Evolutionary conservation across 1,139 yeast genomes (phyloP), one percentile per base, ranked within the genome.

Genomic region (Yamadazyma triangularis): DNA sequence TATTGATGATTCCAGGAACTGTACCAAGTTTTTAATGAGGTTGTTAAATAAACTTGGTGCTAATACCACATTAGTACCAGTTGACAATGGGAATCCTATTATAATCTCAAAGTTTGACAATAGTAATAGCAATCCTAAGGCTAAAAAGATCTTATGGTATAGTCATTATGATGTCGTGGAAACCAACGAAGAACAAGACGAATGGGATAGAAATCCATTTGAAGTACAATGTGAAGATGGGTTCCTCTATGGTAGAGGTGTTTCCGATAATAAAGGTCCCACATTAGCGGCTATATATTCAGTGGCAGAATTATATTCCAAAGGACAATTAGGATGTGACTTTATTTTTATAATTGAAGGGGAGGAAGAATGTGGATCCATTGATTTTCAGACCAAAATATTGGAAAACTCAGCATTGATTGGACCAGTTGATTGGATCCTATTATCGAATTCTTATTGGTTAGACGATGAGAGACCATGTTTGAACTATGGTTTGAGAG

Each of bases 141-240:
- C 61, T 45, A 41, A 43, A 23, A 60, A 81, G 34, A 68, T 88
- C 3, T 53, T 89, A 31, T 91, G 94, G 80, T 91, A 91, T 54
- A 97, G 96, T 1, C 98, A 91, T 63, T 91, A 91, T 53, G 98
- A 91, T 57, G 96, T 91, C 15, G 89, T 91, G 23, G 81, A 77
- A 38, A 75, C 75, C 4, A 51, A 58, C 13, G 58, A 51, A 13
- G 75, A 73, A 29, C 58, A 64, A 3, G 70, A 67, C 12, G 63
- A 61, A 28, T 91, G 97, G 97, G 55, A 65, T 4, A 75, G 93
- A 0, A 79, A 83, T 42, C 97, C 98, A 0, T 91, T 82, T 53
- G 58, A 59, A 18, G 56, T 91, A 54, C 73, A 82, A 0, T 84
- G 95, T 3, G 69, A 71, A 38, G 83, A 91, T 52, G 98, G 97